phyloP scores from a whole-genome alignment of 2,329 filamentous ascomycete species.

The Amesomyces nigricolor region DNA sequence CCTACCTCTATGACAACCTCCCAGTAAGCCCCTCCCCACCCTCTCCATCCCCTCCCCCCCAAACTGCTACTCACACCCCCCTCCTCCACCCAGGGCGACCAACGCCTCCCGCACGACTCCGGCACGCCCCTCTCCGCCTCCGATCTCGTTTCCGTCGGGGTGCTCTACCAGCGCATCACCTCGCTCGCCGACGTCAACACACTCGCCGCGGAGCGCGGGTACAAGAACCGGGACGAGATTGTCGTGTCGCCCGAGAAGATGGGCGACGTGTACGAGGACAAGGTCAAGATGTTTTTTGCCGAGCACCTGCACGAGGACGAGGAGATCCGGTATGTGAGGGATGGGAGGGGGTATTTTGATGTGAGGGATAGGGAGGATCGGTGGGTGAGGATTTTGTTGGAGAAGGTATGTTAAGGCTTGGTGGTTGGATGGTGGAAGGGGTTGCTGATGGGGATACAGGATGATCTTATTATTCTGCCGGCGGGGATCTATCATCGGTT shows the following conservation, averaged over 20 bases:
- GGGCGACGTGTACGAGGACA: conserved; percentile 83
- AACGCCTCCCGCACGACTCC: conserved; percentile 85
- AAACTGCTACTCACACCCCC: conserved; percentile 7
- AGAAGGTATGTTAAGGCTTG: conserved; percentile 50
- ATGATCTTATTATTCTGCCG: conserved; percentile 88
- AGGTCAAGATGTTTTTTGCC: conserved; percentile 88
- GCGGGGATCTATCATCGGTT: conserved; percentile 97
- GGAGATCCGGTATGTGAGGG: conserved; percentile 92
- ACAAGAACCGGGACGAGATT: conserved; percentile 94
- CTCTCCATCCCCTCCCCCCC: neutral
- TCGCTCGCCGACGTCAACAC: conserved; percentile 62
- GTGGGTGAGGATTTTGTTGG: conserved; percentile 82
- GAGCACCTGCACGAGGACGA: conserved; percentile 98
- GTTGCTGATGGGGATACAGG: conserved; percentile 28
- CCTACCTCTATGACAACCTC: conserved; percentile 53
- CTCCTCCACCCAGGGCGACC: conserved; percentile 66
- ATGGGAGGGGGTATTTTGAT: conserved; percentile 88
- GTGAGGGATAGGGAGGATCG: conserved; percentile 75
- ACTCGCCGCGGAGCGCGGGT: conserved; percentile 69
- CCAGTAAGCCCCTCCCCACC: conserved; percentile 37
- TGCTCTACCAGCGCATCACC: conserved; percentile 68
- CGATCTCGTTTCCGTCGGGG: conserved; percentile 69
- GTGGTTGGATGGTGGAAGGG: neutral
- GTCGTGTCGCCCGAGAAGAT: conserved; percentile 80
- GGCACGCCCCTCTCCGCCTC: conserved; percentile 60